Evolutionary conservation across 192 early-diverging fungal species (phyloP).

Genomic region (Backusella liffmaniae): DNA sequence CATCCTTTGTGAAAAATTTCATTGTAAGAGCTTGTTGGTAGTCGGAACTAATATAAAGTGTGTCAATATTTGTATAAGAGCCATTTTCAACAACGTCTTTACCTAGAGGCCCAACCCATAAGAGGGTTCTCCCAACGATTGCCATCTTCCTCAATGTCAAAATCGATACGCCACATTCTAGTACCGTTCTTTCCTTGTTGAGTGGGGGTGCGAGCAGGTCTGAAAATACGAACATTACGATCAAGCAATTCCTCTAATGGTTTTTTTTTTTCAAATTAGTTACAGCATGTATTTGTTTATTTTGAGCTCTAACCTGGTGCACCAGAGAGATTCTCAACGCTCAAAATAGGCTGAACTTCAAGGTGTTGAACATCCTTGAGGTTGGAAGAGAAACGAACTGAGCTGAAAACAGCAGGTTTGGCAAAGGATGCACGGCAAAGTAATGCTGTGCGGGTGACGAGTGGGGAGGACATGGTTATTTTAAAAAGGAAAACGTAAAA

Average conservation of each 20-base stretch:
- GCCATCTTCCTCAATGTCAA: conserved; percentile 74
- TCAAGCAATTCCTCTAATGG: conserved; percentile 23
- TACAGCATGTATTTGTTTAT: not conserved
- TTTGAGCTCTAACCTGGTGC: not conserved
- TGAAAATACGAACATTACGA: conserved; percentile 83
- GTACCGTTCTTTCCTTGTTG: conserved; percentile 80
- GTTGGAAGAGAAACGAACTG: conserved; percentile 1
- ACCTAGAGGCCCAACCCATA: conserved; percentile 92
- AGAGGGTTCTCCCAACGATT: conserved; percentile 91
- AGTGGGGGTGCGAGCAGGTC: conserved; percentile 79
- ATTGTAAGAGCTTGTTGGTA: conserved; percentile 75
- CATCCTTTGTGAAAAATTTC: conserved; percentile 85
- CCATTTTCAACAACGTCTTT: conserved; percentile 7
- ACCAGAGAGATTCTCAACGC: conserved; percentile 21
- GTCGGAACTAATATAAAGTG: conserved; percentile 61
- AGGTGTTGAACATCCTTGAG: conserved; percentile 13
- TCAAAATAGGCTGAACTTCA: conserved; percentile 1
- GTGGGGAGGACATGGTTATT: conserved; percentile 11
- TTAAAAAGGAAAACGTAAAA: too few relatives aligned
- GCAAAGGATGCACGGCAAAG: conserved; percentile 17
- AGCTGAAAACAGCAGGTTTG: conserved; percentile 1
- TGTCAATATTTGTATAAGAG: not conserved
- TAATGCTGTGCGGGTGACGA: not conserved
- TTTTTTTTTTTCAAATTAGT: too few relatives aligned
- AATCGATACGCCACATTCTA: conserved; percentile 87